Base-by-base conservation (phyloP, 208 protist genomes). In the Vickermania spadyakhi region DNA sequence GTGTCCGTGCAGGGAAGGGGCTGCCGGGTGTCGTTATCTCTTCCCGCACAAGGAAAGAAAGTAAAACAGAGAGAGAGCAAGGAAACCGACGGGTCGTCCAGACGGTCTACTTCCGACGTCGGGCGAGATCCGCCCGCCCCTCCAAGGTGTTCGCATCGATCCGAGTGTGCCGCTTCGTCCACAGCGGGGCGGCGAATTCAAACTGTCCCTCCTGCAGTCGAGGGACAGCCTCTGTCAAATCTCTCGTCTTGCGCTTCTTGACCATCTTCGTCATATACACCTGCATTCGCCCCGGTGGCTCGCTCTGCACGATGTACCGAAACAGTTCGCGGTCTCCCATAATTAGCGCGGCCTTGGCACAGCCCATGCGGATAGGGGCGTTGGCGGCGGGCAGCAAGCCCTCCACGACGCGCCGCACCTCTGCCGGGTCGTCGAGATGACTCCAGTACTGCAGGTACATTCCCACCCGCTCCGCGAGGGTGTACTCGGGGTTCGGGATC, bases 401-500 rank as follows among this genome's bases (percentile, higher is more conserved):
- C 51, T 62, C 26, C n/a, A 93, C 80, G 22, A 79, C 90, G 3
- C 71, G 31, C 13, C 64, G 42, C 14, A 93, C 73, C 11, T 7
- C 36, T 29, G 86, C 70, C 1, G 89, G 86, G 59, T 96, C 89
- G 31, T 78, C 77, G 3, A 96, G 74, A 29, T 92, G 73, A 28
- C 71, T 79, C 31, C 91, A 56, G 73, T 96, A 96, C 70, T 96
- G 89, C 3, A 96, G 36, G 62, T 96, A 84, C 89, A 96, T 96
- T 2, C 89, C 89, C 1, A 96, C 68, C 21, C 86, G 78, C 73
- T 96, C 89, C 45, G 71, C 56, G 0, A 73, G 51, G 23, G 79
- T 91, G 74, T 93, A 96, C 73, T 93, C 81, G 0, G 89, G 89
- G 64, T 93, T 96, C 2, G 89, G 89, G 56, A 96, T 76, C 73